Base-by-base conservation (phyloP, 352 stramenopile species). In the Globisporangium nodosum region DNA sequence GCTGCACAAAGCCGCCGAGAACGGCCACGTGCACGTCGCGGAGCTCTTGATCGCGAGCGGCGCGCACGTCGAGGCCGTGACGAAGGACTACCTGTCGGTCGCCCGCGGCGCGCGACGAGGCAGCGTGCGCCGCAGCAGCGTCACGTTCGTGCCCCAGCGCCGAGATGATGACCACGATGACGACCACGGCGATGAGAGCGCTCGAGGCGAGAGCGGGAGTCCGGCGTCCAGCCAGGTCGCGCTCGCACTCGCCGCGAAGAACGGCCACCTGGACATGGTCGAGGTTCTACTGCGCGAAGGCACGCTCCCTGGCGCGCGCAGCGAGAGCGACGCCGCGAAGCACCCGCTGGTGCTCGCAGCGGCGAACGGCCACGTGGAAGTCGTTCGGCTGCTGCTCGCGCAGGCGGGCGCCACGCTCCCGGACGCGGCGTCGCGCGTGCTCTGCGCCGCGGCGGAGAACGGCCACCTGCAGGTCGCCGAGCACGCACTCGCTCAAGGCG, bases 1-100 rank as follows among this genome's bases (percentile, higher is more conserved):
- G 46, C 46, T 87, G 60, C 73, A 87, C 52, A 70, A 72, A 13
- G 75, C 77, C 35, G 73, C 73, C 18, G 76, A 82, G 56, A 78
- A 73, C 18, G 74, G 74, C 12, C 70, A 85, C 60, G 68, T 81
- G 5, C 60, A 76, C 47, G 73, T 84, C 49, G 71, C 71, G 16
- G 71, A 81, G 57, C 49, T 84, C 33, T 60, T 87, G 52, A 75
- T 87, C 27, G 61, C 71, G 0, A 52, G 70, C 43, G 77, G 77
- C 31, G 77, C 77, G n/a, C 70, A 83, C 42, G 77, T 87, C 30
- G 74, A 83, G 54, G 77, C 74, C 43, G 65, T 85, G 11, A 83
- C 77, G 42, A 74, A 69, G 30, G 72, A 87, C 52, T 87, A 78
- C 59, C 51, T 71, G 0, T 66, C 73, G 54, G 60, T 58, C 40